Percentiles rank a stretch among this genome's conserved stretches.
These are phyloP conservation scores for Lachnellula arida DNA, from an alignment of 2,329 filamentous ascomycete genomes.

Conservation along the genomic window DNA sequence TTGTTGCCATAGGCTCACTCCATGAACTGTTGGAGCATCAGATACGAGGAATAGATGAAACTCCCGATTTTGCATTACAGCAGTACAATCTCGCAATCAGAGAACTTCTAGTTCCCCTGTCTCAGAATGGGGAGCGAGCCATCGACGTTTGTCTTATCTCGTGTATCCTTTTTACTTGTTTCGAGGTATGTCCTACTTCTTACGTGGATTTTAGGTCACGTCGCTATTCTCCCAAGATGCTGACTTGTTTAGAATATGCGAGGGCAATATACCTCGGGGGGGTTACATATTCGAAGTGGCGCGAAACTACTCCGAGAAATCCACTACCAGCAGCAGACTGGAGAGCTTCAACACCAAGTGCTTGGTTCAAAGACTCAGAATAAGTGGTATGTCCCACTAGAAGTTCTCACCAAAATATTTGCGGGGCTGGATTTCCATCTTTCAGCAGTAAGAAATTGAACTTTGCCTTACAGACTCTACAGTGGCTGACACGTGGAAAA, in stretches of 20 bases:
- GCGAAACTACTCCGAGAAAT: constrained; percentile 14
- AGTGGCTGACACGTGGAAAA: neutral
- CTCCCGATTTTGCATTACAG: constrained; percentile 14
- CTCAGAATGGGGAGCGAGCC: constrained; percentile 1
- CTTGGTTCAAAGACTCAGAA: constrained; percentile 2
- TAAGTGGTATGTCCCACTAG: constrained; percentile 4
- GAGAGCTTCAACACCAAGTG: constrained; percentile 1
- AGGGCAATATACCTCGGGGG: constrained; percentile 8
- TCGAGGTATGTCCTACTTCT: constrained; percentile 15
- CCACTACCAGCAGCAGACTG: constrained; percentile 2
- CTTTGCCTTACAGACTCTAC: neutral
- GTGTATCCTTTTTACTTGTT: constrained; percentile 18
- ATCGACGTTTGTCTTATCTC: constrained; percentile 19
- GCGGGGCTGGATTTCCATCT: constrained; percentile 1
- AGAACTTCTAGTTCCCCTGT: constrained; percentile 7
- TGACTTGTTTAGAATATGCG: constrained; percentile 15
- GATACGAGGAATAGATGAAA: neutral
- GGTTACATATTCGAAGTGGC: constrained; percentile 12
- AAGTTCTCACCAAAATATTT: constrained; percentile 6
- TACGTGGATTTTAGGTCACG: neutral
- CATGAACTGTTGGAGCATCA: constrained; percentile 15
- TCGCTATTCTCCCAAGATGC: neutral
- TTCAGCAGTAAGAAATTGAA: neutral
- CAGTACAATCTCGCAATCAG: constrained; percentile 19
- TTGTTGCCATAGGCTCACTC: constrained; percentile 21